Conservation (phyloP, 2,329 filamentous ascomycete species). For the Teratosphaeria destructans region DNA sequence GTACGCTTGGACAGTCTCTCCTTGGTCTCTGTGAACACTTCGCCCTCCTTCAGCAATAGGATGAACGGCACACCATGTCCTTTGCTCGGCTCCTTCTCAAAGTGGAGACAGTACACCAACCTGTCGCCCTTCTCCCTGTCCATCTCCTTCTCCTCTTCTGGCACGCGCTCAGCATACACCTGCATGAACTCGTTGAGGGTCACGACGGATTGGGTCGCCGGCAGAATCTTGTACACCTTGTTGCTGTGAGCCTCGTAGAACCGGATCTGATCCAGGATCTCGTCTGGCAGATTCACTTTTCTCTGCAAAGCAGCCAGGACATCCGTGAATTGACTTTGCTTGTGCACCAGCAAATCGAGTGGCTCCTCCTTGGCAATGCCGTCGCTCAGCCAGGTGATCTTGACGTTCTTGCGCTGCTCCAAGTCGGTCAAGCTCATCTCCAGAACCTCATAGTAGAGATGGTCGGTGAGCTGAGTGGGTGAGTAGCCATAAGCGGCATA, state of each 20-base stretch:
- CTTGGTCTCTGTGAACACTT: slow-evolving; percentile 83
- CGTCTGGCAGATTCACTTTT: slow-evolving; percentile 69
- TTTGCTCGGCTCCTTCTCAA: slow-evolving; percentile 78
- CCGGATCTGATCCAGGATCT: slow-evolving; percentile 61
- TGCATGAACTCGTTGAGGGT: slow-evolving; percentile 77
- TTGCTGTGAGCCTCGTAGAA: slow-evolving; percentile 74
- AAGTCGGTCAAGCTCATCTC: slow-evolving; percentile 90
- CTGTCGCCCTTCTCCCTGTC: slow-evolving; percentile 53
- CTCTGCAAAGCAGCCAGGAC: slow-evolving; percentile 65
- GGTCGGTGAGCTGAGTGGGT: slow-evolving; percentile 49
- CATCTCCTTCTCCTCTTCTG: slow-evolving; percentile 50
- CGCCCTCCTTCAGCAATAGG: slow-evolving; percentile 75
- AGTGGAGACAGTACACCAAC: slow-evolving; percentile 77
- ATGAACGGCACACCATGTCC: slow-evolving; percentile 84
- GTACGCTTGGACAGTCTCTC: slow-evolving; percentile 87
- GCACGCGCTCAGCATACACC: slow-evolving; percentile 71
- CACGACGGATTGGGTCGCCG: slow-evolving; percentile 60
- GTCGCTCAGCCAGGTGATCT: slow-evolving; percentile 75
- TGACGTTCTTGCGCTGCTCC: slow-evolving; percentile 82
- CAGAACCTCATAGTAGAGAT: slow-evolving; percentile 82
- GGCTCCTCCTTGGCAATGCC: slow-evolving; percentile 86
- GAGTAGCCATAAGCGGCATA: slow-evolving; percentile 61
- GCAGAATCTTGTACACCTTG: slow-evolving; percentile 73
- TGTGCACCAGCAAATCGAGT: slow-evolving; percentile 75
- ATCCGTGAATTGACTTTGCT: slow-evolving; percentile 71